Conservation (phyloP, 169 alveolate species). For the Amoebophrya sp. region DNA sequence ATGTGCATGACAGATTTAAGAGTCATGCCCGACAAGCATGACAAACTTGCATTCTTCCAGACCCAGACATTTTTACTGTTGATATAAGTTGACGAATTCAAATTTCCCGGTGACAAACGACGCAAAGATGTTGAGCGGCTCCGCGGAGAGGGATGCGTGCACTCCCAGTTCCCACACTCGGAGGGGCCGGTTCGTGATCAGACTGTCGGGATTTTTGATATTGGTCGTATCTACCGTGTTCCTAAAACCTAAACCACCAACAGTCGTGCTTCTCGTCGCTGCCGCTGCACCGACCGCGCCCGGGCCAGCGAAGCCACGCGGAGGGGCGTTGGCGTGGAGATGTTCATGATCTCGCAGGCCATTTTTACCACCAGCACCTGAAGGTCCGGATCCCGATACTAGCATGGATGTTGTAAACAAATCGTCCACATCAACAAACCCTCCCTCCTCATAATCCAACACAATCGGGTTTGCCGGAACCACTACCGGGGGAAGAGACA, state of each 20-base stretch:
- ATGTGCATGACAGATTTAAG: too few relatives aligned
- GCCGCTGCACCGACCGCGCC: too few relatives aligned
- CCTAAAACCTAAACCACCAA: too few relatives aligned
- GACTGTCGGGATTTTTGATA: background rate
- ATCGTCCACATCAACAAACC: background rate
- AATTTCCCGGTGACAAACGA: background rate
- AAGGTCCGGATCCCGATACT: too few relatives aligned
- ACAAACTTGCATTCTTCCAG: too few relatives aligned
- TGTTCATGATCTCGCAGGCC: too few relatives aligned
- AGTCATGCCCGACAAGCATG: too few relatives aligned
- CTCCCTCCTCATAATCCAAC: background rate
- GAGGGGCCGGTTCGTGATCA: background rate
- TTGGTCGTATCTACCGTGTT: background rate
- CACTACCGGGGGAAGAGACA: background rate
- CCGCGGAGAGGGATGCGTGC: slow-evolving; percentile 3
- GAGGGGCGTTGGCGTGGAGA: too few relatives aligned
- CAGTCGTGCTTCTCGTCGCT: too few relatives aligned
- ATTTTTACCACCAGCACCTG: background rate
- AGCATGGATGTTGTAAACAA: too few relatives aligned
- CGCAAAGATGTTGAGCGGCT: background rate
- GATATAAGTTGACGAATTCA: background rate
- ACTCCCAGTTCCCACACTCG: slow-evolving; percentile 28
- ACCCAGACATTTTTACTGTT: too few relatives aligned
- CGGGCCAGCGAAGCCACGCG: too few relatives aligned
- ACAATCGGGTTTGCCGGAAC: background rate